Evolutionary conservation across 106 monocot genomes (phyloP).

Genomic region (Hemerocallis citrina): DNA sequence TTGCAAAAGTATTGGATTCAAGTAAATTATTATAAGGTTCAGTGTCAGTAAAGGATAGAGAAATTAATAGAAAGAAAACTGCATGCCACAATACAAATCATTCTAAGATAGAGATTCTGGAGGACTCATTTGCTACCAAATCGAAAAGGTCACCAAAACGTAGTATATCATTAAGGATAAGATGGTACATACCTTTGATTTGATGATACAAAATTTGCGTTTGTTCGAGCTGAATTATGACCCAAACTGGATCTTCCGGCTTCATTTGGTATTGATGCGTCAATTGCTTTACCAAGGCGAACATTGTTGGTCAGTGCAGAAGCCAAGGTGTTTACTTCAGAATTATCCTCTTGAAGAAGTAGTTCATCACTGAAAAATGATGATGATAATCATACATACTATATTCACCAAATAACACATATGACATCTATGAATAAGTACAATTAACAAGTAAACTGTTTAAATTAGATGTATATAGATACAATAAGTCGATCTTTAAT

Average conservation of each 20-base stretch:
- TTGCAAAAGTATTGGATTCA: too few species aligned
- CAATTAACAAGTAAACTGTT: too few species aligned
- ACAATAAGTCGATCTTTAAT: too few species aligned
- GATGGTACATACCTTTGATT: constrained; percentile 41
- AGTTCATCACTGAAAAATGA: constrained; percentile 68
- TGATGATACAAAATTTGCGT: constrained; percentile 22
- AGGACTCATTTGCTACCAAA: too few species aligned
- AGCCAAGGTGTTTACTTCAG: constrained; percentile 27
- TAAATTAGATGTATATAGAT: too few species aligned
- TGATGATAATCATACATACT: background rate
- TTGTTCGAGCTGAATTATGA: constrained; percentile 14
- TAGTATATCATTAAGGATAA: background rate
- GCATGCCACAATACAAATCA: too few species aligned
- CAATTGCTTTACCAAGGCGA: constrained; percentile 15
- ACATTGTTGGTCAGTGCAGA: constrained; percentile 28
- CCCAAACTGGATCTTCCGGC: constrained; percentile 21
- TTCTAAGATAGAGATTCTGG: too few species aligned
- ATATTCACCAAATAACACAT: background rate
- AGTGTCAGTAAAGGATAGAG: too few species aligned
- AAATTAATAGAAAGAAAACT: too few species aligned
- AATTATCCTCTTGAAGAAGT: constrained; percentile 80
- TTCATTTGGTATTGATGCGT: constrained; percentile 20
- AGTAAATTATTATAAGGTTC: too few species aligned
- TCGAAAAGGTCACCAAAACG: too few species aligned
- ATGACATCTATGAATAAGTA: too few species aligned